A percentile compares a stretch with the other conserved stretches of the same genome.
Evolutionary conservation across 1,284 basidiomycete genomes (phyloP).

Genomic region (Ceratobasidium sp.): DNA sequence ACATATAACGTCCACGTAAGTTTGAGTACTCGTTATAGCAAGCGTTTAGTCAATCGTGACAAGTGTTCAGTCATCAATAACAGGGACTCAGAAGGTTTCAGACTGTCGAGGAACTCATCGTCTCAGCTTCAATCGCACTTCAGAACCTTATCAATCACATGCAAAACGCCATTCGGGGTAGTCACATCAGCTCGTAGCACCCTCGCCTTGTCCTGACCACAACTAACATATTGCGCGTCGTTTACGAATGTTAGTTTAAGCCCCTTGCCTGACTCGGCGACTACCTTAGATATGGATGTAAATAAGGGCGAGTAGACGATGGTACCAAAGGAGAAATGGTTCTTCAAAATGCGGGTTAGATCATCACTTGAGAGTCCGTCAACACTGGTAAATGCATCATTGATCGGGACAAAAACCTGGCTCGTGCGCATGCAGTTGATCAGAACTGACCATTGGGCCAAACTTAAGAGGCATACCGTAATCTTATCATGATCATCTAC

Average conservation of each 20-base stretch:
- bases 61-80: neutral
- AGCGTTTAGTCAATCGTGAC: neutral
- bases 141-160: constrained; percentile 30
- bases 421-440: neutral
- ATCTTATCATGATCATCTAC: neutral
- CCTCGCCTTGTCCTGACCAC: neutral
- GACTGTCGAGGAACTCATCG: neutral
- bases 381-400: constrained; percentile 5
- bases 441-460: neutral
- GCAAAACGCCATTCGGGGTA: neutral
- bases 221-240: neutral
- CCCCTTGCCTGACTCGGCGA: constrained; percentile 5
- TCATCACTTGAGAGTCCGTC: constrained; percentile 13
- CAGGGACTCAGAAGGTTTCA: neutral
- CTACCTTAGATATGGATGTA: neutral
- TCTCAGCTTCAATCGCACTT: neutral
- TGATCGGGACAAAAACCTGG: constrained; percentile 29
- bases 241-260: constrained; percentile 2
- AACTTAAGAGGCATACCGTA: constrained; percentile 1
- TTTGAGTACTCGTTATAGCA: neutral
- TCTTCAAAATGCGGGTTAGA: neutral
- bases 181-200: constrained; percentile 15
- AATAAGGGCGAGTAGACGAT: neutral
- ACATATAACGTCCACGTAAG: too few species aligned
- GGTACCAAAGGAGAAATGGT: neutral